These are phyloP conservation scores for Chlamydomonas sp. DNA, from an alignment of 139 green algal genomes.

Conservation along the genomic window DNA sequence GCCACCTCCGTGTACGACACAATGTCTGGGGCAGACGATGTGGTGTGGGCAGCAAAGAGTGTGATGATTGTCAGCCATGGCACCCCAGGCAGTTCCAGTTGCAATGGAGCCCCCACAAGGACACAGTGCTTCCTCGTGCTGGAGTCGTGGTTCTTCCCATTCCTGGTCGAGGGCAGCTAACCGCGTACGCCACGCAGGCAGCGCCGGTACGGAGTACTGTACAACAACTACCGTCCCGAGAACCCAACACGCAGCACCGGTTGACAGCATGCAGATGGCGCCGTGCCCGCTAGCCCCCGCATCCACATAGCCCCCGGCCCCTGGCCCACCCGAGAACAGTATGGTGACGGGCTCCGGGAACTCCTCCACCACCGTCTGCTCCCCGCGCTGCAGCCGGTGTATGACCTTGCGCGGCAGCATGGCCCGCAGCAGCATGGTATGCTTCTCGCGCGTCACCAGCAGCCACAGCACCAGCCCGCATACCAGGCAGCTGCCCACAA, in stretches of 20 bases:
- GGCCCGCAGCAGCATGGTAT: conserved; percentile 25
- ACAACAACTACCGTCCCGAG: too few species aligned
- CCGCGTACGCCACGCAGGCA: too few species aligned
- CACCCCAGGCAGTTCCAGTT: not conserved
- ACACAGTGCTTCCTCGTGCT: too few species aligned
- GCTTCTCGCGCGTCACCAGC: conserved; percentile 35
- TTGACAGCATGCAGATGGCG: too few species aligned
- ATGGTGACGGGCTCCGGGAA: conserved; percentile 35
- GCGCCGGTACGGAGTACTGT: too few species aligned
- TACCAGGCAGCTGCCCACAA: conserved; percentile 35
- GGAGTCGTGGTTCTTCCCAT: too few species aligned
- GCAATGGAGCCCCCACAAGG: too few species aligned
- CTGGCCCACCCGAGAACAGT: conserved; percentile 3
- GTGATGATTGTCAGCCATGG: not conserved
- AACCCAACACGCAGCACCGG: too few species aligned
- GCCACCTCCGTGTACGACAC: conserved; percentile 37
- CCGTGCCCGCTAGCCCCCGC: too few species aligned
- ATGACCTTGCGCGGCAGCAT: conserved; percentile 37
- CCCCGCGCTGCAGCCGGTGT: conserved; percentile 8
- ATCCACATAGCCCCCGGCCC: not conserved
- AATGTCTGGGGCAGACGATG: not conserved
- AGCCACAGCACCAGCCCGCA: conserved; percentile 31
- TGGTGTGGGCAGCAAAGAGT: not conserved
- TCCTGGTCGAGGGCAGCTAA: too few species aligned
- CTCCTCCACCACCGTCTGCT: conserved; percentile 35